These are phyloP conservation scores for Ophiostoma novo-ulmi DNA, from an alignment of 2,329 filamentous ascomycete species.

Conservation along the genomic window DNA sequence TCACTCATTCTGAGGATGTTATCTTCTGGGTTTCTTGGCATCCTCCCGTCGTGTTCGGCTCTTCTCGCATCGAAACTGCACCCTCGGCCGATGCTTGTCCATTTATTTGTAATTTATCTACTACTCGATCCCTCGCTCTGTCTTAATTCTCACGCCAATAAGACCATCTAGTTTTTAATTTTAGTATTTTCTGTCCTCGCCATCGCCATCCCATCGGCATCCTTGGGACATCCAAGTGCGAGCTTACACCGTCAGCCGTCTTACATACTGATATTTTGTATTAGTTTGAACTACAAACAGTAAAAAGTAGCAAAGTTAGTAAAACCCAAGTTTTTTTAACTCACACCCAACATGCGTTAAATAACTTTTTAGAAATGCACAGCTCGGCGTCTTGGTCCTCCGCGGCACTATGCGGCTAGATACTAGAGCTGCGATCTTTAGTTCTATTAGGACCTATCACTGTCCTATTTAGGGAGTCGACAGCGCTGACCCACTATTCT, in stretches of 20 bases:
- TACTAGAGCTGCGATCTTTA: neutral
- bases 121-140: neutral
- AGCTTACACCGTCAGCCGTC: conserved; percentile 1
- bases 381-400: neutral
- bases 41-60: neutral
- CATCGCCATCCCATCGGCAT: neutral
- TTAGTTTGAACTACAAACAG: neutral
- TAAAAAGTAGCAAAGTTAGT: neutral
- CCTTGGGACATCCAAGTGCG: neutral
- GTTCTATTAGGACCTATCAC: neutral
- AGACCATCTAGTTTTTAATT: neutral
- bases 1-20: neutral
- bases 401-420: neutral
- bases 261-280: neutral
- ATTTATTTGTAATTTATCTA: neutral
- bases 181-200: neutral
- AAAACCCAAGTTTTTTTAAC: no score
- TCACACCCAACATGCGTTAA: no score
- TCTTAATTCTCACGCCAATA: neutral
- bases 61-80: neutral
- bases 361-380: no score
- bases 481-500: neutral
- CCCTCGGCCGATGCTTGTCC: neutral
- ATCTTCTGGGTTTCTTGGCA: neutral
- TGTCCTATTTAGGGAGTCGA: neutral